Conservation (phyloP, 768 basidiomycete species). For the Rhodotorula babjevae region DNA sequence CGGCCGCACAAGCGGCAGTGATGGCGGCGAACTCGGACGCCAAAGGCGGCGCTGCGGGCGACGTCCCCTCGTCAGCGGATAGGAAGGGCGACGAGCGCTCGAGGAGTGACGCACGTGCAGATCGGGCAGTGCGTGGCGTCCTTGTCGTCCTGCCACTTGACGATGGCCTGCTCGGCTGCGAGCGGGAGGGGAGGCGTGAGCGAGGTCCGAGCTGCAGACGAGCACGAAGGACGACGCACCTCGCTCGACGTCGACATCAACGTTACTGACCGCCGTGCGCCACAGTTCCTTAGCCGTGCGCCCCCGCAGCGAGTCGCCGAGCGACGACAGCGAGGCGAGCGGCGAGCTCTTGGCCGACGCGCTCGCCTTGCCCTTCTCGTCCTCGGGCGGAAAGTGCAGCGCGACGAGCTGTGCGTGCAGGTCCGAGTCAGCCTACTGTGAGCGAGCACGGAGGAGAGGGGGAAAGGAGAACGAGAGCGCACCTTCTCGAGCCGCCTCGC, state of each 20-base stretch:
- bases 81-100: background rate
- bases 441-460: constrained; percentile 41
- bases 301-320: constrained; percentile 54
- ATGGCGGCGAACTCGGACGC: constrained; percentile 88
- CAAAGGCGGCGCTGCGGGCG: constrained; percentile 60
- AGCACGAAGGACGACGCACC: constrained; percentile 51
- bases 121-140: constrained; percentile 72
- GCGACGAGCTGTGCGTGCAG: constrained; percentile 7
- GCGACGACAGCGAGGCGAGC: constrained; percentile 68
- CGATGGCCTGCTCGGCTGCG: constrained; percentile 85
- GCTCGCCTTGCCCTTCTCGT: constrained; percentile 38
- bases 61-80: background rate
- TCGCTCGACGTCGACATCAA: constrained; percentile 61
- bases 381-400: constrained; percentile 25
- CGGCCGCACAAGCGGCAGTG: constrained; percentile 91
- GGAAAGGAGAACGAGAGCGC: constrained; percentile 44
- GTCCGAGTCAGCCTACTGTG: too few relatives aligned
- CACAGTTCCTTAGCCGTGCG: constrained; percentile 67
- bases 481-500: constrained; percentile 85
- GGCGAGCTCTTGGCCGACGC: constrained; percentile 43
- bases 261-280: constrained; percentile 57
- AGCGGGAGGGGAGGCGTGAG: too few relatives aligned
- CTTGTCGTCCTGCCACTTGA: constrained; percentile 88
- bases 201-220: too few relatives aligned
- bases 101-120: constrained; percentile 55